These are phyloP conservation scores for Naganishia liquefaciens DNA, from an alignment of 1,284 basidiomycete genomes.

Conservation along the genomic window DNA sequence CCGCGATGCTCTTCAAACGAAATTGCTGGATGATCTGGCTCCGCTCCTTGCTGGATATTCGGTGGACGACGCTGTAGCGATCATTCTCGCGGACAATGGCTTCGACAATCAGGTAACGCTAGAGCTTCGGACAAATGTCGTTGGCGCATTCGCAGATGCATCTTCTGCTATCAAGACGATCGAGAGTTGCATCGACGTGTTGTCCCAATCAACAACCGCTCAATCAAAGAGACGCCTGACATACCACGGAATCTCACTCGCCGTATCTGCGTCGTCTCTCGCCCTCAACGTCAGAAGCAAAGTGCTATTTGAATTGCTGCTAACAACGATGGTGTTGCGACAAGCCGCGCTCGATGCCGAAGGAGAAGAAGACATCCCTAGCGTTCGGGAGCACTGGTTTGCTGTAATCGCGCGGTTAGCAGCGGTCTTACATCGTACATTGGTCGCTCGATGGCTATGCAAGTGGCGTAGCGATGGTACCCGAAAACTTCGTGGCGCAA, in stretches of 20 bases:
- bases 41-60: constrained; percentile 15
- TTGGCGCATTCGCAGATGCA: background rate
- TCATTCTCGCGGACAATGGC: constrained; percentile 8
- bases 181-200: constrained; percentile 36
- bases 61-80: constrained; percentile 17
- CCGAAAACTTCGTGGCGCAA: constrained; percentile 36
- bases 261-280: constrained; percentile 44
- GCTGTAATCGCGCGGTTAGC: constrained; percentile 44
- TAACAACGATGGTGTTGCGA: constrained; percentile 48
- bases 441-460: constrained; percentile 45
- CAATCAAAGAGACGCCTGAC: constrained; percentile 29
- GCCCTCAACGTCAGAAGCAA: constrained; percentile 45
- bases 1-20: constrained; percentile 10
- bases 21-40: constrained; percentile 9
- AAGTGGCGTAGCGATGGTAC: constrained; percentile 36
- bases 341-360: constrained; percentile 38
- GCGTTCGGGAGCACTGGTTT: constrained; percentile 40
- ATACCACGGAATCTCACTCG: constrained; percentile 47
- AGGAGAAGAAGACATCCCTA: constrained; percentile 39
- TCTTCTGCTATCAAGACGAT: constrained; percentile 3
- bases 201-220: constrained; percentile 35
- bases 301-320: constrained; percentile 47
- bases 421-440: constrained; percentile 33
- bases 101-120: constrained; percentile 7
- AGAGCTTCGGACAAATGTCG: background rate